Conservation (phyloP, 192 early-diverging fungal genomes). For the Blastocladiella britannica region DNA sequence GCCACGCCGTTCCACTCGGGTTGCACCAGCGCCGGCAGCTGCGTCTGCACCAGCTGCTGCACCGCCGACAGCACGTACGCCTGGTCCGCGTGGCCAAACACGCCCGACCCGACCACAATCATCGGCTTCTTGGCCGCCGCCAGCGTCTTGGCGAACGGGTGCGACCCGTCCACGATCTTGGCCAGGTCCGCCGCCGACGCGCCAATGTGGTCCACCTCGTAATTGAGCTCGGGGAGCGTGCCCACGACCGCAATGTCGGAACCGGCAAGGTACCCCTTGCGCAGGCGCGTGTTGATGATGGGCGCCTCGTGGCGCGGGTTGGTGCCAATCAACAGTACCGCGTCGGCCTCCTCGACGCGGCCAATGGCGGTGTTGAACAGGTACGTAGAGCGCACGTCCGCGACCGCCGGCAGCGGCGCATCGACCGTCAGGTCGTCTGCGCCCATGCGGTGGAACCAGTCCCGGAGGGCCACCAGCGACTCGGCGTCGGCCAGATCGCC, state of each 20-base stretch:
- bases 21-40: conserved; percentile 45
- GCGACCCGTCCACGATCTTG: conserved; percentile 37
- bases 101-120: conserved; percentile 66
- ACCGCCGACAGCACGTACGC: conserved; percentile 51
- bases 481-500: conserved; percentile 89
- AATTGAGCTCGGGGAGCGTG: conserved; percentile 54
- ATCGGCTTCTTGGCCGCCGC: conserved; percentile 72
- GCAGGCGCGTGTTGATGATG: conserved; percentile 85
- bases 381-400: conserved; percentile 82
- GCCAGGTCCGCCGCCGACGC: conserved; percentile 39
- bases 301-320: conserved; percentile 94
- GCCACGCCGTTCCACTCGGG: conserved; percentile 76
- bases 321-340: conserved; percentile 70
- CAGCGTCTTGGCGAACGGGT: conserved; percentile 54
- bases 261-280: conserved; percentile 73
- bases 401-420: conserved; percentile 20
- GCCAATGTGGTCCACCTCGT: conserved; percentile 77
- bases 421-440: conserved; percentile 74
- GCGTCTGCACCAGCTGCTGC: conserved; percentile 47
- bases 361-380: conserved; percentile 60
- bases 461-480: conserved; percentile 81
- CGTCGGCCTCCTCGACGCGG: conserved; percentile 85
- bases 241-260: conserved; percentile 70
- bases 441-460: conserved; percentile 68
- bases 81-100: conserved; percentile 52